Base-by-base conservation (phyloP, 352 stramenopile species). In the Blastocystis sp. region DNA sequence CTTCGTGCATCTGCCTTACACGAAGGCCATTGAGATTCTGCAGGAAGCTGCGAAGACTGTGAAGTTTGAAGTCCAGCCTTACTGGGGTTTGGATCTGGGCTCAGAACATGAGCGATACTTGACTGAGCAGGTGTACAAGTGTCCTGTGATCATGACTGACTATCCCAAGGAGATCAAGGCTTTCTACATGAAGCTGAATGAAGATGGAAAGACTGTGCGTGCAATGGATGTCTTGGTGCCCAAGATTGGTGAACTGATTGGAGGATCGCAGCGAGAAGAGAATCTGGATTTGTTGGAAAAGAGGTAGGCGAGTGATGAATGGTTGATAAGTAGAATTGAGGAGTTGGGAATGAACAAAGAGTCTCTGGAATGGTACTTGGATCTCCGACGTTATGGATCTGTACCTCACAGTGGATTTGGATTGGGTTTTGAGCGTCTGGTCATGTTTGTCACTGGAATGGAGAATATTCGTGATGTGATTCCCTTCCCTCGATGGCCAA, bases 391-490 rank as follows among this genome's bases (percentile, higher is more conserved):
- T 37, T 99, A 96, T 91, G 96, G 96, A 43, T 97, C 95, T 2
- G 96, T 99, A 45, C 96, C 96, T 37, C 97, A 99, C 91, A 93
- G 95, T 47, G 97, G 96, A 56, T 99, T 97, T 92, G 97, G 97
- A 4, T 93, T 99, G 62, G 97, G 97, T 43, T 99, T 99, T 90
- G 96, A 99, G 92, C 93, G 97, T 37, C 93, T 99, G 15, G 95
- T 99, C 39, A 96, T 96, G 23, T 98, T 98, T 89, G 93, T 97
- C 11, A 98, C 95, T 39, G 96, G 96, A 23, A 96, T 98, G 91
- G 96, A 99, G 84, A 98, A 99, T 92, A 99, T 99, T 90, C 94
- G 97, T 55, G 97, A 99, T 89, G 96, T 97, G 2, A 98, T 98
- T 91, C 95, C 97, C 37, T 96, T 98, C 63, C 97, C 96, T 47